Percentiles rank a stretch among this genome's conserved stretches.
Evolutionary conservation across 495 filamentous ascomycete species (phyloP).

Genomic region (Lepidopterella palustris): DNA sequence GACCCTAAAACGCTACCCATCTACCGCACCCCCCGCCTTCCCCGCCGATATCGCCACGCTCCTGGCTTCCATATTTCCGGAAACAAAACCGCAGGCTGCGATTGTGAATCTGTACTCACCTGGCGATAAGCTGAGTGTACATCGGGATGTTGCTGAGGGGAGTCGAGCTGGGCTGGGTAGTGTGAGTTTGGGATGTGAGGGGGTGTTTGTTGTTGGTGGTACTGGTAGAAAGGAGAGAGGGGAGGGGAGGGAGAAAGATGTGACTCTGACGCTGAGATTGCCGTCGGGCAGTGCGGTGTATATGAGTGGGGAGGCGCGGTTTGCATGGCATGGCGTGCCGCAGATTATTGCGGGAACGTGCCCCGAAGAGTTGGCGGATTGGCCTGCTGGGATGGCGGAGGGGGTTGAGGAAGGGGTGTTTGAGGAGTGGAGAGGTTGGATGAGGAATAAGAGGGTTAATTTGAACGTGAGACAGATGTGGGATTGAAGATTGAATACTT

Average conservation of each 20-base stretch:
- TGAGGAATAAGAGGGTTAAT: conserved; percentile 78
- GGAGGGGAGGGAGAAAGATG: conserved; percentile 17
- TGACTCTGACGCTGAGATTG: conserved; percentile 55
- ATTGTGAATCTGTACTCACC: conserved; percentile 89
- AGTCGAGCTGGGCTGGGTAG: conserved; percentile 69
- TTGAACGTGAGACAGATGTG: conserved; percentile 89
- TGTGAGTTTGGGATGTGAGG: conserved; percentile 82
- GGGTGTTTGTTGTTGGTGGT: conserved; percentile 65
- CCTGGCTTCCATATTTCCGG: conserved; percentile 59
- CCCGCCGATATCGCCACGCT: conserved; percentile 64
- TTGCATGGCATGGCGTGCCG: conserved; percentile 92
- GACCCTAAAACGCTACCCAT: conserved; percentile 75
- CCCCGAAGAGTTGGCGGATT: conserved; percentile 63
- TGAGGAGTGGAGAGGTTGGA: conserved; percentile 68
- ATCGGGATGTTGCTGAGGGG: conserved; percentile 84
- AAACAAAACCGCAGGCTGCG: conserved; percentile 64
- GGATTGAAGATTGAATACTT: conserved; percentile 45
- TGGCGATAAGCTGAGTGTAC: conserved; percentile 78
- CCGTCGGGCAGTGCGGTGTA: conserved; percentile 76
- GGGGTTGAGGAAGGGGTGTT: conserved; percentile 20
- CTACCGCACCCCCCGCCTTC: conserved; percentile 54
- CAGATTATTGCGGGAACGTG: conserved; percentile 71
- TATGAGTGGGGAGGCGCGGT: conserved; percentile 70
- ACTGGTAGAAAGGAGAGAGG: conserved; percentile 33
- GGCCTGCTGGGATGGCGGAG: conserved; percentile 59